Conservation (phyloP, 306 rosid genomes). For the Canavalia gladiata region DNA sequence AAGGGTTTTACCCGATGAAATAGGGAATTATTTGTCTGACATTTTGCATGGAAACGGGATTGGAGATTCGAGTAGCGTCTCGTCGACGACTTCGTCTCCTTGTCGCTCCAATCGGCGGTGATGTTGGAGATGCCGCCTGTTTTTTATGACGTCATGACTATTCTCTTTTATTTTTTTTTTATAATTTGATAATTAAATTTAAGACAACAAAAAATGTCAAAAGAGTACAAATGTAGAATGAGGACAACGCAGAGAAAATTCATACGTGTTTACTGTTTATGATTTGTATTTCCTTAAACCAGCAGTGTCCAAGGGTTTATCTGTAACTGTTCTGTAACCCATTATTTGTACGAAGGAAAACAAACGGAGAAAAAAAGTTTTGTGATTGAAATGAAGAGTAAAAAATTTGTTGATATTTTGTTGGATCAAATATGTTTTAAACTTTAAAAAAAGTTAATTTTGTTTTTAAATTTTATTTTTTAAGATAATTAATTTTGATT, state of each 20-base stretch:
- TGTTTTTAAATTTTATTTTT: too few species aligned
- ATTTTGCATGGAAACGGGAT: slow-evolving; percentile 68
- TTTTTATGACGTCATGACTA: background rate
- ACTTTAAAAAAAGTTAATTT: too few species aligned
- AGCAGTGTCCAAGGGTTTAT: too few species aligned
- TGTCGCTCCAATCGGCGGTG: slow-evolving; percentile 45
- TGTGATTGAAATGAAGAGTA: too few species aligned
- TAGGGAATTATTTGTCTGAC: slow-evolving; percentile 65
- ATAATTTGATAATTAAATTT: background rate
- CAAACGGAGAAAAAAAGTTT: too few species aligned
- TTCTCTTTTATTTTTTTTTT: background rate
- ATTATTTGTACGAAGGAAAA: too few species aligned
- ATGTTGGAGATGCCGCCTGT: background rate
- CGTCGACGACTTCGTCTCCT: slow-evolving; percentile 46
- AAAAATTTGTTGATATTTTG: too few species aligned
- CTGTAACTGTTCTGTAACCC: too few species aligned
- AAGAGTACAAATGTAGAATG: background rate
- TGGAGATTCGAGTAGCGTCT: slow-evolving; percentile 51
- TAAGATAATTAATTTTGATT: too few species aligned
- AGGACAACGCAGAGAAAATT: background rate
- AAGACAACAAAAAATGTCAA: background rate
- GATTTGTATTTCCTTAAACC: too few species aligned
- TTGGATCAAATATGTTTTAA: too few species aligned
- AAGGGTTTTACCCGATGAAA: slow-evolving; percentile 60
- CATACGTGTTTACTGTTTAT: background rate